Percentiles rank a stretch among this genome's conserved stretches.
phyloP scores from a whole-genome alignment of 2,329 filamentous ascomycete species.

The Myriosclerotinia duriaeana region DNA sequence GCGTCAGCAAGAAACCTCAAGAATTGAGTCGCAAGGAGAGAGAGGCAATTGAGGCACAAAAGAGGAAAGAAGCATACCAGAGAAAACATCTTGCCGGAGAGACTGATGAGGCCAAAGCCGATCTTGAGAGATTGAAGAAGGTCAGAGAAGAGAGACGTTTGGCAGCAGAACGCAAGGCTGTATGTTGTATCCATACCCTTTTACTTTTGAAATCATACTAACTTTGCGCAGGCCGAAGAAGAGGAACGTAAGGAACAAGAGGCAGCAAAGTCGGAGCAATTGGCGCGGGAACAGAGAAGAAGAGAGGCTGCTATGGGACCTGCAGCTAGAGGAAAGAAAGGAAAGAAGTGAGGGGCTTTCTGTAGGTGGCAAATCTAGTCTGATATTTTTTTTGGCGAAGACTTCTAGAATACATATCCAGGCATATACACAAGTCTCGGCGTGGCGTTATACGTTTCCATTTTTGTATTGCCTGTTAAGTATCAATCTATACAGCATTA shows the following conservation, averaged over 20 bases:
- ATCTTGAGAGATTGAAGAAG: constrained; percentile 77
- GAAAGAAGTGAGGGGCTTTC: constrained; percentile 15
- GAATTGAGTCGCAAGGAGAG: constrained; percentile 67
- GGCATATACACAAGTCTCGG: neutral
- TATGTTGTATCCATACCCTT: constrained; percentile 44
- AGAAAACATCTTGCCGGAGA: constrained; percentile 93
- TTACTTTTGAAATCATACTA: constrained; percentile 23
- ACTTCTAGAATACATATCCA: constrained; percentile 7
- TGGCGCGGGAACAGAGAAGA: constrained; percentile 47
- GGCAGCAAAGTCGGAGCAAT: constrained; percentile 47
- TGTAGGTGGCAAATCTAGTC: neutral
- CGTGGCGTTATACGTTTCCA: neutral
- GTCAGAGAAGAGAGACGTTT: constrained; percentile 85
- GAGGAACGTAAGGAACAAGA: constrained; percentile 43
- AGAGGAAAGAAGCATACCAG: constrained; percentile 86
- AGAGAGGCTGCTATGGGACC: constrained; percentile 39
- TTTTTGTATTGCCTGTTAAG: neutral
- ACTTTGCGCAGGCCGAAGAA: constrained; percentile 42
- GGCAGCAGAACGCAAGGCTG: constrained; percentile 79
- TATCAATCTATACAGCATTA: neutral
- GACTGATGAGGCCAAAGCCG: constrained; percentile 90
- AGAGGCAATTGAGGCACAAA: constrained; percentile 80
- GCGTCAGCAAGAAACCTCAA: constrained; percentile 45
- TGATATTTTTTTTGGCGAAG: constrained; percentile 11
- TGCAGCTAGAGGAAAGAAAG: constrained; percentile 21